Base-by-base conservation (phyloP, 2,329 filamentous ascomycete species). In the Phialophora expanda region DNA sequence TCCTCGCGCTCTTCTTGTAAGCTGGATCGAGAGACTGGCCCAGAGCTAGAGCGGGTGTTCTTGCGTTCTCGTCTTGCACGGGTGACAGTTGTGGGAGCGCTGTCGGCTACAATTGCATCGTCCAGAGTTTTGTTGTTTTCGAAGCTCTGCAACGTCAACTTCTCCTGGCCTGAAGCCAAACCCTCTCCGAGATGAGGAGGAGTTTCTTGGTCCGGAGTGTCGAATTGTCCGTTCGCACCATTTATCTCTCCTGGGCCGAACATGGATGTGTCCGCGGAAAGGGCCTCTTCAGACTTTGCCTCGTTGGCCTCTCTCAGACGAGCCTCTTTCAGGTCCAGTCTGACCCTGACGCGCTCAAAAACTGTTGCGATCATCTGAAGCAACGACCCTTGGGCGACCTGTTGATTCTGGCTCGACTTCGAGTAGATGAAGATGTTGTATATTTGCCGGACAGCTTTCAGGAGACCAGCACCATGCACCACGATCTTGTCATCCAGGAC, bases 291-390 rank as follows among this genome's bases (percentile, higher is more conserved):
- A 57, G 73, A 73, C 26, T 75, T 71, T 9, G 57, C 69, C 54
- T 77, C 77, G 4, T 76, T 75, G 11, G 74, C 70, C 41, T 80
- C 78, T 55, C 78, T 77, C 63, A 90, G 73, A 22, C 92, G 87
- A 41, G 90, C 84, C 75, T 97, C 93, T 78, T 97, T 97, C 82
- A 93, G 88, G 65, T 93, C 89, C 68, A 99, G 81, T 61, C 95
- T 86, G 0, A 87, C 86, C 80, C 95, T 96, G 70, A 99, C 94
- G 68, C 95, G 85, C 78, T 99, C 95, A 74, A 99, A 99, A 2
- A 99, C 95, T 1, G 94, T 98, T 70, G 94, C 93, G 46, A 98
- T 92, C 95, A 99, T 99, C 79, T 99, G 95, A 3, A 94, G 97
- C 74, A 99, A 82, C 3, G 95, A 97, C 2, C 95, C 95, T 77